Evolutionary conservation across 306 rosid genomes (phyloP).

Genomic region (Abrus precatorius): DNA sequence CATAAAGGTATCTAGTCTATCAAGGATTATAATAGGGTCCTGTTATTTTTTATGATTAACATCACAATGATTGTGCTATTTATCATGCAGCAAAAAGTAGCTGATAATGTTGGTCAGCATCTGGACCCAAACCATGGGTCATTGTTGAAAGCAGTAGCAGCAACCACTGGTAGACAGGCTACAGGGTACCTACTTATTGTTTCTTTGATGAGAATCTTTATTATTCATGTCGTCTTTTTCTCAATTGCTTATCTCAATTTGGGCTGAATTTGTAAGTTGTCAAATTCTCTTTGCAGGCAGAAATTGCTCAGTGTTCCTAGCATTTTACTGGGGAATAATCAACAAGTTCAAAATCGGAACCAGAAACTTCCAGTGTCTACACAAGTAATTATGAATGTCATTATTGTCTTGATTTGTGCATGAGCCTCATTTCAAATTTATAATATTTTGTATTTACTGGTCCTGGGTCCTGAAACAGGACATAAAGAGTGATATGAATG

Average conservation of each 20-base stretch:
- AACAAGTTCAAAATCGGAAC: constrained; percentile 57
- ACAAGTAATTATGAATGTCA: constrained; percentile 52
- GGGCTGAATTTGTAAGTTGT: constrained; percentile 43
- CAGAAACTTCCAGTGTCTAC: constrained; percentile 64
- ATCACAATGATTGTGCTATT: constrained; percentile 35
- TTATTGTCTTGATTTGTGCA: constrained; percentile 40
- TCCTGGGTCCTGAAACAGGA: constrained; percentile 64
- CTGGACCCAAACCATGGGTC: constrained; percentile 56
- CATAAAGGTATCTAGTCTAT: constrained; percentile 60
- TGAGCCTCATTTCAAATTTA: not conserved
- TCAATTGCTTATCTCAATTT: constrained; percentile 8
- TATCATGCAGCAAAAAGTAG: constrained; percentile 65
- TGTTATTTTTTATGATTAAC: constrained; percentile 15
- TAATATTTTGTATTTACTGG: constrained; percentile 34
- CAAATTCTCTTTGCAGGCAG: constrained; percentile 63
- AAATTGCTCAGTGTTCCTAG: constrained; percentile 55
- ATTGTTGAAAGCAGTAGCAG: constrained; percentile 55
- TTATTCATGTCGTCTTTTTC: constrained; percentile 31
- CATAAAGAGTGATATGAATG: constrained; percentile 55
- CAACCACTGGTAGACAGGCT: constrained; percentile 63
- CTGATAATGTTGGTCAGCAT: constrained; percentile 54
- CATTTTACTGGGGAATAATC: constrained; percentile 56
- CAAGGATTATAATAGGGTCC: constrained; percentile 20
- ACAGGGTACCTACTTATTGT: constrained; percentile 60
- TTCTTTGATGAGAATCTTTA: constrained; percentile 23